These are phyloP conservation scores for Auxenochlorella pyrenoidosa DNA, from an alignment of 139 green algal genomes.

Conservation along the genomic window DNA sequence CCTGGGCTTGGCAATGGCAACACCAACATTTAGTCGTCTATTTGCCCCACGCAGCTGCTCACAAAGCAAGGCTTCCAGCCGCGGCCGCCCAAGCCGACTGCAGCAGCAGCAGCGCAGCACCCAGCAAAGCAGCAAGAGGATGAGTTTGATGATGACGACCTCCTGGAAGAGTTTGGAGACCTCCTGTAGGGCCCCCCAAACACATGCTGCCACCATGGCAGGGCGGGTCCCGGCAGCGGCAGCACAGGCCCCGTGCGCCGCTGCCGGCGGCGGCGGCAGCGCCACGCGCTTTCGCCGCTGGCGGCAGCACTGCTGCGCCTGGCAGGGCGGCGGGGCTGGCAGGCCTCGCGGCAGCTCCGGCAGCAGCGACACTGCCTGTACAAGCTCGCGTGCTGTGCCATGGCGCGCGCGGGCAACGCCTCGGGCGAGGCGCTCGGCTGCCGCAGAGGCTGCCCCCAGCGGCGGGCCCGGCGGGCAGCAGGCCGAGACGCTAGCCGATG, in stretches of 20 bases:
- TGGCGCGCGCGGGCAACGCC: neutral
- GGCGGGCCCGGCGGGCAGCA: neutral
- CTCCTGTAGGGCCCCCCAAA: neutral
- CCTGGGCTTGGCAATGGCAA: neutral
- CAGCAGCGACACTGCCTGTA: neutral
- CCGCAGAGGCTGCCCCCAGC: neutral
- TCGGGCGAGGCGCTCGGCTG: neutral
- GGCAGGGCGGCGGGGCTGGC: neutral
- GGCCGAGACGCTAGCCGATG: slow-evolving; percentile 24
- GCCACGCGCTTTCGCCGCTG: neutral
- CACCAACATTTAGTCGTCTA: neutral
- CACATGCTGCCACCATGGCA: neutral
- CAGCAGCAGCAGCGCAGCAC: slow-evolving; percentile 25
- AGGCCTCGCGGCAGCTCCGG: neutral
- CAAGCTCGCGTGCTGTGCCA: no score
- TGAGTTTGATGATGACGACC: slow-evolving; percentile 10
- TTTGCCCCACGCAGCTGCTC: slow-evolving; percentile 11
- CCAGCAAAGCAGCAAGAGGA: slow-evolving; percentile 7
- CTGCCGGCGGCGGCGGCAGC: neutral
- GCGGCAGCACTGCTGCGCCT: neutral
- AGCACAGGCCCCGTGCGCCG: neutral
- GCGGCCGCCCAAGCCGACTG: slow-evolving; percentile 15
- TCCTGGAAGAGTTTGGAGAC: slow-evolving; percentile 17
- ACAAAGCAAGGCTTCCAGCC: slow-evolving; percentile 30
- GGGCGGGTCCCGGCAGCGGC: neutral